Conservation (phyloP, 164 flowering plant genomes). For the Saururus chinensis region DNA sequence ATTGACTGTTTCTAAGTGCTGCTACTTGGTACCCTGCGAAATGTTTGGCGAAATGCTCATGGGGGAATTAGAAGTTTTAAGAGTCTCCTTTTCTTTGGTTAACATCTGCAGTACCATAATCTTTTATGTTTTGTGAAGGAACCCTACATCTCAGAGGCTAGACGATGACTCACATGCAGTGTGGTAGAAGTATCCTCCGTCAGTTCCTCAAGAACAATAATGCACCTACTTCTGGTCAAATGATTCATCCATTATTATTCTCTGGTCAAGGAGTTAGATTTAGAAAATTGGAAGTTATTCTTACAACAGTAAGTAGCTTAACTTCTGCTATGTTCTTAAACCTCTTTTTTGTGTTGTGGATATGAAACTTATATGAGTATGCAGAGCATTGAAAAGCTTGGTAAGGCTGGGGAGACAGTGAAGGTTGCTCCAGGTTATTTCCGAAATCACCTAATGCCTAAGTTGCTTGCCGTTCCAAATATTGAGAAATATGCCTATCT, state of each 20-base stretch:
- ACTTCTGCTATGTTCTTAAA: not conserved
- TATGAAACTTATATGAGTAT: not conserved
- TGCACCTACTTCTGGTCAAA: slow-evolving; percentile 16
- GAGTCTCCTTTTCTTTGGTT: no score
- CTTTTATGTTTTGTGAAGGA: no score
- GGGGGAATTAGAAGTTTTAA: no score
- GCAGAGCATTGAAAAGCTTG: slow-evolving; percentile 78
- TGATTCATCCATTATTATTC: slow-evolving; percentile 44
- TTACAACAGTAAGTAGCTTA: slow-evolving; percentile 55
- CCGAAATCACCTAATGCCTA: slow-evolving; percentile 94
- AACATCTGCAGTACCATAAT: no score
- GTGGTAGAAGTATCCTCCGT: slow-evolving; percentile 41
- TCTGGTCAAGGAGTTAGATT: slow-evolving; percentile 71
- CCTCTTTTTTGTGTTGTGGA: not conserved
- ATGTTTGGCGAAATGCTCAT: no score
- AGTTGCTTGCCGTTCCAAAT: slow-evolving; percentile 90
- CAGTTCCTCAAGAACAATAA: slow-evolving; percentile 21
- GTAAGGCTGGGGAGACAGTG: slow-evolving; percentile 91
- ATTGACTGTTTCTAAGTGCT: no score
- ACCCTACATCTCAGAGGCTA: not conserved
- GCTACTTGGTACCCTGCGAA: no score
- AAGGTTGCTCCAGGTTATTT: slow-evolving; percentile 96
- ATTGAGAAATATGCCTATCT: slow-evolving; percentile 80
- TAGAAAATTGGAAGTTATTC: slow-evolving; percentile 80
- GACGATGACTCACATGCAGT: slow-evolving; percentile 41